Conservation (phyloP, 352 stramenopile species). For the Pythium phragmitis region DNA sequence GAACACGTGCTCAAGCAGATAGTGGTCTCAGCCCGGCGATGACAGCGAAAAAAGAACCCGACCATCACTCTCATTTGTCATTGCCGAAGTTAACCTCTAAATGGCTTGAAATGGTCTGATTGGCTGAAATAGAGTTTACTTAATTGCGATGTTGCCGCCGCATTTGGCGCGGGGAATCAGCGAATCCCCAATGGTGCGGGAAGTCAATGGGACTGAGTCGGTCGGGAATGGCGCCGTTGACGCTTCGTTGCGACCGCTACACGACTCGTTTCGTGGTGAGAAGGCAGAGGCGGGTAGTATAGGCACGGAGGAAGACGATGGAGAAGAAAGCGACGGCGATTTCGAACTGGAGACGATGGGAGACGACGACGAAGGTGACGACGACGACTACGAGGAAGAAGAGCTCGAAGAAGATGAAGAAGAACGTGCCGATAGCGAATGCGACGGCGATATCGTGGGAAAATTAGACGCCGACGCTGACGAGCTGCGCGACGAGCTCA, state of each 20-base stretch:
- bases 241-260: neutral
- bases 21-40: slow-evolving; percentile 92
- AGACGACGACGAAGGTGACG: slow-evolving; percentile 27
- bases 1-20: slow-evolving; percentile 91
- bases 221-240: neutral
- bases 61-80: too few relatives aligned
- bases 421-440: neutral
- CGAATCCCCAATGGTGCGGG: slow-evolving; percentile 11
- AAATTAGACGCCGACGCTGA: neutral
- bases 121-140: slow-evolving; percentile 16
- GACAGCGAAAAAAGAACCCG: slow-evolving; percentile 35
- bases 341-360: slow-evolving; percentile 29
- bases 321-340: slow-evolving; percentile 25
- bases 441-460: neutral
- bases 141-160: slow-evolving; percentile 3
- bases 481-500: slow-evolving; percentile 8
- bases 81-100: slow-evolving; percentile 1
- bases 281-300: neutral
- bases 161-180: neutral
- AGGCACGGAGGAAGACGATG: slow-evolving; percentile 13
- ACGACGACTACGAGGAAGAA: slow-evolving; percentile 9
- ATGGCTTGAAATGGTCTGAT: neutral
- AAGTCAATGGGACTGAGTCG: neutral
- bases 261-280: neutral
- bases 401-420: slow-evolving; percentile 11